Conservation (phyloP, 129 eudicot genomes). For the Mikania micrantha region DNA sequence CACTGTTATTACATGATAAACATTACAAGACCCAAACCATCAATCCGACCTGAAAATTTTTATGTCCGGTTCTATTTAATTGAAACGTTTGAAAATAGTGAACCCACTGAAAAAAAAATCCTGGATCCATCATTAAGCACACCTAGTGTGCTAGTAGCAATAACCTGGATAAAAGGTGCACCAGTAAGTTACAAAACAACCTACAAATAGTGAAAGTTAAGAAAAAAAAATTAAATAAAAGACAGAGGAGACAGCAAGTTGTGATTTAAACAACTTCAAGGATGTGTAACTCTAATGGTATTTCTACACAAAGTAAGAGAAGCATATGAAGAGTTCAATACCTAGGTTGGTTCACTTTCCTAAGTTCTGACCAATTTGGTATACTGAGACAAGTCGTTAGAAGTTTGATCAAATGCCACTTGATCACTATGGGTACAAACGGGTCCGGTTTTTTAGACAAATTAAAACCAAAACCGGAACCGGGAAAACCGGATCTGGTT, state of each 20-base stretch:
- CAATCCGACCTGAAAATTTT: background rate
- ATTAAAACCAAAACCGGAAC: no score
- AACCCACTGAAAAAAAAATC: no score
- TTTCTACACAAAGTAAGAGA: background rate
- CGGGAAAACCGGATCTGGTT: no score
- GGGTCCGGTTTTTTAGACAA: no score
- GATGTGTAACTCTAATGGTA: background rate
- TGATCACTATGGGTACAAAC: background rate
- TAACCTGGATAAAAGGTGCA: background rate
- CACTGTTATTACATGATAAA: no score
- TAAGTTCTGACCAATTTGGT: background rate
- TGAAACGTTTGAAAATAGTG: no score
- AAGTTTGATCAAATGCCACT: background rate
- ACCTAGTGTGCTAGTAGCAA: background rate
- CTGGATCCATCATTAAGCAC: no score
- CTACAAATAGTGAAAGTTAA: background rate
- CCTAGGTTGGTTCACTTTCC: conserved; percentile 6
- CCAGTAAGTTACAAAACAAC: background rate
- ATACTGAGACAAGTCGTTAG: background rate
- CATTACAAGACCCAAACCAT: no score
- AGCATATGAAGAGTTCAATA: background rate
- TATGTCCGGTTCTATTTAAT: no score
- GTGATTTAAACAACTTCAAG: background rate
- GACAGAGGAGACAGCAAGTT: background rate
- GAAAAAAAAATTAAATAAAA: background rate